These are phyloP conservation scores for Blastocystis sp. DNA, from an alignment of 352 stramenopile species.

Conservation along the genomic window DNA sequence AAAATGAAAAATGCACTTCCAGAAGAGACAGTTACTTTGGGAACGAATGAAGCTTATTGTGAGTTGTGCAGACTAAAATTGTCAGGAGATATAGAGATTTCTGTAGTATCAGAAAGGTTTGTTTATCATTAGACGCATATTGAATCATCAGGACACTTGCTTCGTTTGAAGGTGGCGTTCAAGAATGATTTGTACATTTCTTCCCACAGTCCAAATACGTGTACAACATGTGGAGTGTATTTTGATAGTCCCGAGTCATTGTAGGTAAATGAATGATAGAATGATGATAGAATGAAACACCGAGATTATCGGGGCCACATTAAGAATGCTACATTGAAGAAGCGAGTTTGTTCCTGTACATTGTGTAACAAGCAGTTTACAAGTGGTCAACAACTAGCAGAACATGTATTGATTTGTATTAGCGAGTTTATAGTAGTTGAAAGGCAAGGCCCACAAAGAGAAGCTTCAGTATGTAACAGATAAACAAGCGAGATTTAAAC, in stretches of 20 bases:
- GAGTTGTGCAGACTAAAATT: constrained; percentile 10
- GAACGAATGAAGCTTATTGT: constrained; percentile 40
- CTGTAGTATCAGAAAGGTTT: neutral
- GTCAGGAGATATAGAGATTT: constrained; percentile 39
- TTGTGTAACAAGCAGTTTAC: constrained; percentile 61
- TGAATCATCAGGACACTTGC: constrained; percentile 23
- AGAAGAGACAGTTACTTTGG: neutral
- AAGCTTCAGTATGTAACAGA: neutral
- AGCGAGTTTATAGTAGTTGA: constrained; percentile 4
- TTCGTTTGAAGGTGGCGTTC: constrained; percentile 46
- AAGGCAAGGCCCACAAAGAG: constrained; percentile 53
- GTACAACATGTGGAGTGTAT: constrained; percentile 34
- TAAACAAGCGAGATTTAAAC: constrained; percentile 34
- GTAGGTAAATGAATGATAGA: neutral
- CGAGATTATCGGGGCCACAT: constrained; percentile 34
- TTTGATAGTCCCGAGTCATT: constrained; percentile 8
- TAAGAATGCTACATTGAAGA: constrained; percentile 28
- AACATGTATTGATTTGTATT: constrained; percentile 27
- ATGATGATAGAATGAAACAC: constrained; percentile 17
- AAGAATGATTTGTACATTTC: constrained; percentile 50
- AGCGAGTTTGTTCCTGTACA: constrained; percentile 34
- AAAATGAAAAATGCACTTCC: neutral
- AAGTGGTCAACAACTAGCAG: constrained; percentile 46
- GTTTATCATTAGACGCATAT: constrained; percentile 32
- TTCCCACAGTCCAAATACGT: constrained; percentile 24